phyloP scores from a whole-genome alignment of 192 early-diverging fungal genomes.

The Coemansia sp. region DNA sequence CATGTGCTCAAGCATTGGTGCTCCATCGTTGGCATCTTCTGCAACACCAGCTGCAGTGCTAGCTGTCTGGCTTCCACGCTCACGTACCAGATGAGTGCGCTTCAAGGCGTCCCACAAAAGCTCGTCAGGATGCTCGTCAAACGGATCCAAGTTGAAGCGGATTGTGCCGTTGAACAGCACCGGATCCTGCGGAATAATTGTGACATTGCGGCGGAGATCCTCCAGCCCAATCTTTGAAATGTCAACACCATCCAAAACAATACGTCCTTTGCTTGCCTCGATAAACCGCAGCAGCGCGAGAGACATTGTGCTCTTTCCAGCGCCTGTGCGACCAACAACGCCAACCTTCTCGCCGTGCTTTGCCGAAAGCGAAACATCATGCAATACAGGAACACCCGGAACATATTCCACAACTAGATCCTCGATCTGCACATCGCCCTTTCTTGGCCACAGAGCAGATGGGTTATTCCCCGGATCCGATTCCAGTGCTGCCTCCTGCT shows the following conservation, averaged over 20 bases:
- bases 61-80: too few relatives aligned
- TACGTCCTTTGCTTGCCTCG: too few relatives aligned
- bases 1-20: not conserved
- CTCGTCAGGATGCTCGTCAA: too few relatives aligned
- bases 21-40: too few relatives aligned
- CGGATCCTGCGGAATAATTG: constrained; percentile 82
- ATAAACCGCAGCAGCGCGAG: too few relatives aligned
- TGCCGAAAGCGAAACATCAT: too few relatives aligned
- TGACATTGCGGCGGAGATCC: constrained; percentile 70
- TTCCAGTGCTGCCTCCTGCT: constrained; percentile 70
- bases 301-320: constrained; percentile 32
- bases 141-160: too few relatives aligned
- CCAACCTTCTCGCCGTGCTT: too few relatives aligned
- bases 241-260: constrained; percentile 64
- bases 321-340: constrained; percentile 12
- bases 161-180: constrained; percentile 47
- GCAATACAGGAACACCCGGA: constrained; percentile 44
- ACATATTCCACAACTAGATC: too few relatives aligned
- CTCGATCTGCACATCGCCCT: constrained; percentile 66
- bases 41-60: too few relatives aligned
- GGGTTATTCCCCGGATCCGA: constrained; percentile 60
- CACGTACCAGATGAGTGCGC: too few relatives aligned
- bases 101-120: too few relatives aligned
- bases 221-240: constrained; percentile 72
- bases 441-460: constrained; percentile 60